Conservation (phyloP, 371 early-diverging fungal genomes). For the Mucor circinelloides region DNA sequence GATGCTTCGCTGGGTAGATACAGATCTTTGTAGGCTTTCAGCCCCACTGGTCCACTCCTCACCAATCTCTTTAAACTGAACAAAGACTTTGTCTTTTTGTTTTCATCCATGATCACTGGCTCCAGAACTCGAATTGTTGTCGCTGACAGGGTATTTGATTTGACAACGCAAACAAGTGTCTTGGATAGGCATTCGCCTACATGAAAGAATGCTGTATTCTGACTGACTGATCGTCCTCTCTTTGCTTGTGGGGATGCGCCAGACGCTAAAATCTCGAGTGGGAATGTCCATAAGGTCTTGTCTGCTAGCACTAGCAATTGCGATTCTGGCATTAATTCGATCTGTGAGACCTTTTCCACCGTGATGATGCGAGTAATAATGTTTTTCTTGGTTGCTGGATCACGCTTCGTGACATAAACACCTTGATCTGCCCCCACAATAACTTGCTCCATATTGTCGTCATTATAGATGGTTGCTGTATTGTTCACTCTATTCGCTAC, state of each 20-base stretch:
- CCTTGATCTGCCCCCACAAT: constrained; percentile 51
- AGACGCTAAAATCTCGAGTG: constrained; percentile 72
- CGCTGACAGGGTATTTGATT: constrained; percentile 64
- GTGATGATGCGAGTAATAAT: constrained; percentile 60
- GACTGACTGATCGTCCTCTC: constrained; percentile 68
- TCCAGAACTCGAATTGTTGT: constrained; percentile 79
- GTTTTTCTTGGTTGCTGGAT: constrained; percentile 11
- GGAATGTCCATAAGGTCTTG: constrained; percentile 75
- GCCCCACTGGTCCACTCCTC: constrained; percentile 50
- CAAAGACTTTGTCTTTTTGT: constrained; percentile 29
- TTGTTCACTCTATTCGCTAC: constrained; percentile 40
- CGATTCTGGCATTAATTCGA: constrained; percentile 78
- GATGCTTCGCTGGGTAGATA: constrained; percentile 90
- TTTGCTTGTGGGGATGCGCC: constrained; percentile 34
- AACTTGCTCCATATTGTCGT: constrained; percentile 25
- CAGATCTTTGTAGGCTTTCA: constrained; percentile 80
- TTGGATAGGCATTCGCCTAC: constrained; percentile 38
- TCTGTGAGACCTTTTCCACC: constrained; percentile 81
- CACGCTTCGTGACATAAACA: constrained; percentile 35
- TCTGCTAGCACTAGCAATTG: constrained; percentile 82
- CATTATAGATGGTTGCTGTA: constrained; percentile 14
- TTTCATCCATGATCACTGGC: constrained; percentile 59
- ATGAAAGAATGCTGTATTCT: constrained; percentile 88
- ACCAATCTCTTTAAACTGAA: constrained; percentile 47
- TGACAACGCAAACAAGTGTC: constrained; percentile 78